Base-by-base conservation (phyloP, 441 rosid species). In the Breynia disticha region DNA sequence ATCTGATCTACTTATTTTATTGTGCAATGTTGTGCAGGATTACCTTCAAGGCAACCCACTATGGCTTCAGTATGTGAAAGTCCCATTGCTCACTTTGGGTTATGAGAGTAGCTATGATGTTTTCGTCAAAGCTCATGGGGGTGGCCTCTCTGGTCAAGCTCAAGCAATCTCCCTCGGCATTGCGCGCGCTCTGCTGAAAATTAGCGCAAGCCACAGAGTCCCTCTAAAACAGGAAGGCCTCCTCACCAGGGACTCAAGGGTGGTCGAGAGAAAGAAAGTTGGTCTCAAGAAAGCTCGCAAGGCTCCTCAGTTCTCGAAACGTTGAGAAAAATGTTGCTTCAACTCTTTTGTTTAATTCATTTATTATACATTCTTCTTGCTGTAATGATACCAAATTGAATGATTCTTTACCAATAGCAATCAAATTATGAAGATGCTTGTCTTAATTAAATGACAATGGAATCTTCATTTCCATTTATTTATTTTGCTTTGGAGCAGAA, bases 271-370 rank as follows among this genome's bases (percentile, higher is more conserved):
- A 74, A 91, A 91, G 83, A 91, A 91, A 70, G 83, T 66, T 8
- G 98, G 98, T 43, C 95, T 88, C 68, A 78, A 91, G 77, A 88
- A 91, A 67, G 98, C 95, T 3, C 98, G 97, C 38, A 91, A 91
- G 76, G 91, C 95, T 43, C 97, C 91, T 14, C 95, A 88, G 52
- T 88, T 24, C 64, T 88, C 98, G 51, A 88, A 91, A 67, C 97
- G 97, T 77, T 87, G 72, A 28, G 8, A 28, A 24, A 28, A 28
- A 28, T 28, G 35, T 28, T 28, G 35, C 35, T 28, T 28, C 35
- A 28, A 28, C 35, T 28, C 32, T 24, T 9, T 28, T 0, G 35
- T 28, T 1, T 28, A 28, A 28, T 28, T 28, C 4, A 3, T 28
- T 5, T 28, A 28, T 28, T 28, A 28, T 4, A 28, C 8, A 9